These are phyloP conservation scores for Gaeumannomyces sp. DNA, from an alignment of 2,329 filamentous ascomycete genomes.

Conservation along the genomic window DNA sequence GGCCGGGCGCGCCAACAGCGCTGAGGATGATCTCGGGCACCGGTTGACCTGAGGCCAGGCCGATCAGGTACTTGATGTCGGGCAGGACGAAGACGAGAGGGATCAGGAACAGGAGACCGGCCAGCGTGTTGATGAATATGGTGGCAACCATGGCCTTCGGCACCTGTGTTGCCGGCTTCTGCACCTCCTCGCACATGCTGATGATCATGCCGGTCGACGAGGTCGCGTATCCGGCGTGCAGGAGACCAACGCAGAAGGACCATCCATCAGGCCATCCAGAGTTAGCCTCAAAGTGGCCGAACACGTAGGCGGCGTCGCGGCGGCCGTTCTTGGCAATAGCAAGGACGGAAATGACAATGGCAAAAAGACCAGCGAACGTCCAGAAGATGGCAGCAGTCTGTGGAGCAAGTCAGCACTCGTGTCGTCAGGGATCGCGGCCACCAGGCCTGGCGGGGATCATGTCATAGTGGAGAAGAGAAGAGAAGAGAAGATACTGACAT, in stretches of 20 bases:
- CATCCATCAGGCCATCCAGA: slow-evolving; percentile 67
- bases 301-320: slow-evolving; percentile 55
- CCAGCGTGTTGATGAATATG: slow-evolving; percentile 59
- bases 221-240: slow-evolving; percentile 68
- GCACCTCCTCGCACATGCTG: slow-evolving; percentile 70
- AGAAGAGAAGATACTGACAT: slow-evolving; percentile 41
- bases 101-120: slow-evolving; percentile 62
- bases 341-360: slow-evolving; percentile 56
- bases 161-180: slow-evolving; percentile 58
- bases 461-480: slow-evolving; percentile 14
- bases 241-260: slow-evolving; percentile 67
- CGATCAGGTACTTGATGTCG: slow-evolving; percentile 48
- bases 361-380: slow-evolving; percentile 66
- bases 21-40: slow-evolving; percentile 57
- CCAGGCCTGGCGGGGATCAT: background rate
- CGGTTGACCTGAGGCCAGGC: slow-evolving; percentile 52
- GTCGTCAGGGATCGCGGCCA: slow-evolving; percentile 11
- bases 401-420: slow-evolving; percentile 5
- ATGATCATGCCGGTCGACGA: slow-evolving; percentile 77
- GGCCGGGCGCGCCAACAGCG: slow-evolving; percentile 54
- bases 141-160: slow-evolving; percentile 68
- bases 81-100: slow-evolving; percentile 65
- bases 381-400: slow-evolving; percentile 68
- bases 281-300: slow-evolving; percentile 60
- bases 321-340: slow-evolving; percentile 64